Percentiles rank a stretch among this genome's conserved stretches.
Conservation (phyloP, 2,329 filamentous ascomycete species). For the Phialophora expanda region DNA sequence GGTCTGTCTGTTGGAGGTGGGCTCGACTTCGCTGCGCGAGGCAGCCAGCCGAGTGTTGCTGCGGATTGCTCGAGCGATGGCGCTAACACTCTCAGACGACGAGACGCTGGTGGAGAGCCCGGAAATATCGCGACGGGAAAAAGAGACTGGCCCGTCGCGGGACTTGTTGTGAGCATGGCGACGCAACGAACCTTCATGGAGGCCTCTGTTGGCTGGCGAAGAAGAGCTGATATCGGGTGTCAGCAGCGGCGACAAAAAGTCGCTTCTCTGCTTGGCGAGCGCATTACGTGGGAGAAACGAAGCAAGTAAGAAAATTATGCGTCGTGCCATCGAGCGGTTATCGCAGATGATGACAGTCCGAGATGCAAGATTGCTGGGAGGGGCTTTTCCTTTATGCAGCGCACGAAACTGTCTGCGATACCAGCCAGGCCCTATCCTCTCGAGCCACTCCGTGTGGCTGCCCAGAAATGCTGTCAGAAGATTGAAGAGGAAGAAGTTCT, state of each 20-base stretch:
- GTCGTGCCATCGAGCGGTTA: constrained; percentile 64
- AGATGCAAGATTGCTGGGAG: constrained; percentile 55
- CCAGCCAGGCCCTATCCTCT: constrained; percentile 59
- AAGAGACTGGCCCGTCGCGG: constrained; percentile 23
- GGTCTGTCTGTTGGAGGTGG: constrained; percentile 13
- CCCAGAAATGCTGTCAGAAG: constrained; percentile 65
- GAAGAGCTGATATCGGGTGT: constrained; percentile 31
- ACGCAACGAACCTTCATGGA: constrained; percentile 24
- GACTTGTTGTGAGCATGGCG: constrained; percentile 28
- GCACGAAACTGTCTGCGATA: constrained; percentile 56
- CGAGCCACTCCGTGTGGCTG: constrained; percentile 66
- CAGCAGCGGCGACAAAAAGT: constrained; percentile 31
- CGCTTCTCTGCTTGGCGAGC: constrained; percentile 25
- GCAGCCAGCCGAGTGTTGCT: constrained; percentile 19
- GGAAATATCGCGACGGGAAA: constrained; percentile 27
- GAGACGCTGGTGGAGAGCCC: constrained; percentile 51
- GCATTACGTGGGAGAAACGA: constrained; percentile 57
- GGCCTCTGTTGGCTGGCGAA: constrained; percentile 19
- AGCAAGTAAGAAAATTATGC: constrained; percentile 63
- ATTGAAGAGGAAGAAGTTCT: constrained; percentile 65
- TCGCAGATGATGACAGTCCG: constrained; percentile 63
- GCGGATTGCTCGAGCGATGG: constrained; percentile 21
- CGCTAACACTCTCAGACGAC: constrained; percentile 49
- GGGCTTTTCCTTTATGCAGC: constrained; percentile 57
- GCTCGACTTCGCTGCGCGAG: constrained; percentile 7